Conservation (phyloP, 2,329 filamentous ascomycete genomes). For the Aspergillus ruber region DNA sequence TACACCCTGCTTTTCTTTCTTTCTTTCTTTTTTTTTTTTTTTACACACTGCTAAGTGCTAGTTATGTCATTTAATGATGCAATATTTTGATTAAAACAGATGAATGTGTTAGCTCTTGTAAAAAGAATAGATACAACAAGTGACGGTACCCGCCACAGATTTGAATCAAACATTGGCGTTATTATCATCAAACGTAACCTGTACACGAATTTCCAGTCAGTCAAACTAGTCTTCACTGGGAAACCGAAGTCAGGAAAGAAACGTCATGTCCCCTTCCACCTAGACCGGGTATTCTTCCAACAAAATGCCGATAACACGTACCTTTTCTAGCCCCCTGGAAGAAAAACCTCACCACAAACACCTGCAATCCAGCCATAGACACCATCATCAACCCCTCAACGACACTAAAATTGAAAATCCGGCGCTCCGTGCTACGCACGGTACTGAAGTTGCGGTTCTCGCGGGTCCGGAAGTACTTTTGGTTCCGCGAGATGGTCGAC, state of each 20-base stretch:
- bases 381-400: slow-evolving; percentile 89
- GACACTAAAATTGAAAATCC: slow-evolving; percentile 96
- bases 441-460: slow-evolving; percentile 99
- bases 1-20: background rate
- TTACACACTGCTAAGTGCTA: background rate
- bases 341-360: slow-evolving; percentile 97
- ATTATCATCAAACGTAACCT: slow-evolving; percentile 33
- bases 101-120: background rate
- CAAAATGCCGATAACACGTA: slow-evolving; percentile 20
- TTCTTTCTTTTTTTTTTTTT: background rate
- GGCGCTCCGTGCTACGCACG: slow-evolving; percentile 86
- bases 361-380: slow-evolving; percentile 91
- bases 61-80: background rate
- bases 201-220: slow-evolving; percentile 8
- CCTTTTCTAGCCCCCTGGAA: slow-evolving; percentile 81
- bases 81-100: background rate
- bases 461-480: slow-evolving; percentile 98
- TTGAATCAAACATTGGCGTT: slow-evolving; percentile 23
- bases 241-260: background rate
- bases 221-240: background rate
- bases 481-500: slow-evolving; percentile 90
- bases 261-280: background rate
- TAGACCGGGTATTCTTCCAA: background rate
- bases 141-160: slow-evolving; percentile 14
- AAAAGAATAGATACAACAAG: slow-evolving; percentile 11